Evolutionary conservation across 1,139 yeast genomes (phyloP).

Genomic region (Tardiomyces blankii): DNA sequence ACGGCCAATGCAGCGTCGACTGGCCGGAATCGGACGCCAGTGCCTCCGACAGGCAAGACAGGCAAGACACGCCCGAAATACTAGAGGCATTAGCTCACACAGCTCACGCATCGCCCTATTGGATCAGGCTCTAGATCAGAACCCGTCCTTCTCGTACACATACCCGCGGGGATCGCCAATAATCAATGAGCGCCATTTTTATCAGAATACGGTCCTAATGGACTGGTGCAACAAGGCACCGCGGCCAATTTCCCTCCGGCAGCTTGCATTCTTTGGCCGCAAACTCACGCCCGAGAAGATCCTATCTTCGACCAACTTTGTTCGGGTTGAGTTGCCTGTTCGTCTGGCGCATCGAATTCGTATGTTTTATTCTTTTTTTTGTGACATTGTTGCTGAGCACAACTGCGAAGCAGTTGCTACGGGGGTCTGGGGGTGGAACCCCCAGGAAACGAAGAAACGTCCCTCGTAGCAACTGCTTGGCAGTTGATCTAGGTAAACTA

Average conservation of each 20-base stretch:
- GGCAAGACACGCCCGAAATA: no score
- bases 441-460: no score
- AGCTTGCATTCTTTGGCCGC: slow-evolving; percentile 82
- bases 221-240: slow-evolving; percentile 59
- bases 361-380: not conserved
- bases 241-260: slow-evolving; percentile 80
- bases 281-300: slow-evolving; percentile 69
- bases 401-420: not conserved
- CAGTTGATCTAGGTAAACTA: no score
- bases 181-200: slow-evolving; percentile 51
- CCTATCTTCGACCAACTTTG: slow-evolving; percentile 76
- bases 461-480: no score
- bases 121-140: not conserved
- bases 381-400: not conserved
- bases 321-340: slow-evolving; percentile 71
- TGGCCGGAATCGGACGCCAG: no score
- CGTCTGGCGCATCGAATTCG: slow-evolving; percentile 71
- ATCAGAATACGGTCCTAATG: slow-evolving; percentile 67
- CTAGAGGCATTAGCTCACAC: not conserved
- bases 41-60: no score
- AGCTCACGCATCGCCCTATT: not conserved
- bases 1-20: no score
- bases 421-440: no score
- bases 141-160: slow-evolving; percentile 9
- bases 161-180: slow-evolving; percentile 26